Evolutionary conservation across 257 asterid species (phyloP), one percentile per base, ranked within the genome.

Genomic region (Leptodermis oblonga): DNA sequence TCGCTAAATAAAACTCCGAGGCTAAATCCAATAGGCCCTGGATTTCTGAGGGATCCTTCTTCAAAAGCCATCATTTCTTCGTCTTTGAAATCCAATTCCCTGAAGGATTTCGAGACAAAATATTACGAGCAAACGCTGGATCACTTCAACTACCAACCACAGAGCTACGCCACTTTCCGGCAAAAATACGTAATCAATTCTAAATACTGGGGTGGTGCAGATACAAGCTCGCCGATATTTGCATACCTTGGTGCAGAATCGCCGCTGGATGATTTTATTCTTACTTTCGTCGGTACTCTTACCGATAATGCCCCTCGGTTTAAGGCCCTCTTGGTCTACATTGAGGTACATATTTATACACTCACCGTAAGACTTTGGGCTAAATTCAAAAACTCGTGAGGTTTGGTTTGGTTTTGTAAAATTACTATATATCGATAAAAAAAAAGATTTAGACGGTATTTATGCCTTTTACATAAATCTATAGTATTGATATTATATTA

Each of bases 111-210:
- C 15, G 55, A 77, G 70, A 79, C 82, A 15, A 79, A 78, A 31
- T 86, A 36, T n/a, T 92, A 87, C 70, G 59, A 22, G 0, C 97
- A 92, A 71, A 87, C 93, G 0, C 77, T 89, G 8, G 95, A 92
- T 74, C 96, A 92, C 65, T 92, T 92, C 72, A 89, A 89, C 74
- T 91, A 82, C 17, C 78, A 78, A 26, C 85, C 90, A 5, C 52
- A 75, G 23, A 86, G 96, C 56, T 87, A 82, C 62, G 64, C 77
- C 31, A 83, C 81, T 8, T 91, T 91, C 79, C 48, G 66, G 12
- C 96, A 89, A 62, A 84, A 71, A 76, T 91, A 86, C 33, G 75
- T 81, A 1, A 74, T 86, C 14, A 81, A 70, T 63, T 72, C 78
- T n/a, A 70, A 76, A 20, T 42, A 76, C 0, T 91, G 96, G 95